These are phyloP conservation scores for Scheffersomyces lignicola DNA, from an alignment of 1,139 yeast genomes.

Conservation along the genomic window DNA sequence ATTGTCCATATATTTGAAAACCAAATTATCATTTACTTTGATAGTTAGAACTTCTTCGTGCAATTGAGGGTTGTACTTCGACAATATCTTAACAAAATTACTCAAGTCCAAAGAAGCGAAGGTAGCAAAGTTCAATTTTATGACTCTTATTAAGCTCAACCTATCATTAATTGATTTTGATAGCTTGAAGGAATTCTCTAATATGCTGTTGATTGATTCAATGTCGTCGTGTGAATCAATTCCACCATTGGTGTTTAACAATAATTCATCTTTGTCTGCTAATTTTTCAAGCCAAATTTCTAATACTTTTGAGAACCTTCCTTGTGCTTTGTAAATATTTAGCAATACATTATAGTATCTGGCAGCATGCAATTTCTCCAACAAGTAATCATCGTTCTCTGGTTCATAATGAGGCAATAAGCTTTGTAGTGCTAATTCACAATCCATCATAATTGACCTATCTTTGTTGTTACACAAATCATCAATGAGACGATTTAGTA, in stretches of 20 bases:
- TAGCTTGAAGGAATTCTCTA: constrained; percentile 40
- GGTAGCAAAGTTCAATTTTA: constrained; percentile 36
- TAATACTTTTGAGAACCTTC: constrained; percentile 50
- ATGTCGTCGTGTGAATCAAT: constrained; percentile 11
- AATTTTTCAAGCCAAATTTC: constrained; percentile 33
- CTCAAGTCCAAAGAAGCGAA: constrained; percentile 35
- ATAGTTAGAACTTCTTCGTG: constrained; percentile 36
- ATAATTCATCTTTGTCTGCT: constrained; percentile 2
- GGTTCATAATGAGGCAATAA: constrained; percentile 65
- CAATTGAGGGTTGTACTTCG: constrained; percentile 35
- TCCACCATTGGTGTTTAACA: constrained; percentile 6
- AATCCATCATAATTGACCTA: constrained; percentile 48
- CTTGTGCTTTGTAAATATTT: constrained; percentile 54
- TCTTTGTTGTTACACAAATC: constrained; percentile 49
- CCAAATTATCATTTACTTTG: constrained; percentile 18
- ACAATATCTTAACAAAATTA: constrained; percentile 38
- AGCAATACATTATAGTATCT: constrained; percentile 60
- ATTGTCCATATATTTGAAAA: constrained; percentile 28
- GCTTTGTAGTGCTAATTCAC: constrained; percentile 73
- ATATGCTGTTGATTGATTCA: constrained; percentile 22
- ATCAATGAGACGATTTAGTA: constrained; percentile 47
- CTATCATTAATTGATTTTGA: constrained; percentile 32
- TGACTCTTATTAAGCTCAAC: constrained; percentile 30
- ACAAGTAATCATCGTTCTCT: constrained; percentile 40
- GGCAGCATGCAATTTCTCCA: constrained; percentile 53